These are phyloP conservation scores for Singerocomus inundabilis DNA, from an alignment of 1,284 basidiomycete genomes.

Conservation along the genomic window DNA sequence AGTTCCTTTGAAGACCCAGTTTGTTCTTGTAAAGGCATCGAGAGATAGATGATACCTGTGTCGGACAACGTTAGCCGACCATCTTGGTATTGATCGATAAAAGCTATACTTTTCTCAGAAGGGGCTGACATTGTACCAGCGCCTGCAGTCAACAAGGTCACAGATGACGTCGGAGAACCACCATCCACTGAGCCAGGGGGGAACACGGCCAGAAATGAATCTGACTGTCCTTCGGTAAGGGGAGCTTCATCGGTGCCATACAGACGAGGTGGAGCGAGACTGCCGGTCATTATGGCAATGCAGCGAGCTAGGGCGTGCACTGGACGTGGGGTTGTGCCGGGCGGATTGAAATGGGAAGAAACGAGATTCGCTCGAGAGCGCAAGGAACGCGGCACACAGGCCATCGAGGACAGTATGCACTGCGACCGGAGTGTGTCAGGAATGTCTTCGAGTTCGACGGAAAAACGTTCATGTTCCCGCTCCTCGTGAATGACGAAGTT, in stretches of 20 bases:
- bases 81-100: neutral
- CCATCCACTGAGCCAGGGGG: constrained; percentile 62
- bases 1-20: constrained; percentile 42
- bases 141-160: constrained; percentile 75
- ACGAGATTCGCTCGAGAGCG: constrained; percentile 18
- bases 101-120: constrained; percentile 69
- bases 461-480: constrained; percentile 32
- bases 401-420: constrained; percentile 44
- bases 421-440: constrained; percentile 48
- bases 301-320: constrained; percentile 52
- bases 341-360: neutral
- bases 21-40: constrained; percentile 43
- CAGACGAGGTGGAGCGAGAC: constrained; percentile 31
- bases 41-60: constrained; percentile 62
- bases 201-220: constrained; percentile 70
- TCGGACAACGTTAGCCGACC: constrained; percentile 1
- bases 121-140: constrained; percentile 86
- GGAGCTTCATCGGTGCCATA: constrained; percentile 24
- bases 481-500: constrained; percentile 37
- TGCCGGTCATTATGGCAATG: constrained; percentile 63
- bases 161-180: constrained; percentile 51
- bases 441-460: constrained; percentile 60
- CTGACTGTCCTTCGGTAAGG: constrained; percentile 22
- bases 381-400: constrained; percentile 35
- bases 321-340: constrained; percentile 8